Conservation (phyloP, 2,329 filamentous ascomycete genomes). For the Sporothrix globosa region DNA sequence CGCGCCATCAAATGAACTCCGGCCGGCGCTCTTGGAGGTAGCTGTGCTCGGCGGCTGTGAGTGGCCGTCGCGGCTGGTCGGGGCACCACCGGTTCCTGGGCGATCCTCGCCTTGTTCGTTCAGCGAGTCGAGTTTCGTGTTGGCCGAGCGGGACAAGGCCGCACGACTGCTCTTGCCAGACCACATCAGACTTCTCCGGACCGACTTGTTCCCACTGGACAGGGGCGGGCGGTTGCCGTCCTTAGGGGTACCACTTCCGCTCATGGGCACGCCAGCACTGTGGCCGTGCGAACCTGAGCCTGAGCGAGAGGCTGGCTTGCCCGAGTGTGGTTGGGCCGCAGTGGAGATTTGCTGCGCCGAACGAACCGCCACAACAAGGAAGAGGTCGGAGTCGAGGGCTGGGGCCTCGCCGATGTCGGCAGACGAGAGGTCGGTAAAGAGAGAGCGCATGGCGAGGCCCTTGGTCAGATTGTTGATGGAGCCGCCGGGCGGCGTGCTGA, state of each 20-base stretch:
- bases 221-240: constrained; percentile 55
- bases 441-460: constrained; percentile 72
- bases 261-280: constrained; percentile 46
- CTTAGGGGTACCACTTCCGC: constrained; percentile 44
- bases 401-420: constrained; percentile 68
- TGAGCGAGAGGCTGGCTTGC: constrained; percentile 57
- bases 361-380: constrained; percentile 80
- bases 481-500: constrained; percentile 76
- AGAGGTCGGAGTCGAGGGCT: constrained; percentile 72
- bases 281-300: constrained; percentile 50
- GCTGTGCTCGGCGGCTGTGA: constrained; percentile 61
- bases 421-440: constrained; percentile 84
- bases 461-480: constrained; percentile 67
- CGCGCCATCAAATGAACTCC: constrained; percentile 31
- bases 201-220: constrained; percentile 55
- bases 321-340: constrained; percentile 24
- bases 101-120: constrained; percentile 57
- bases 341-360: constrained; percentile 56
- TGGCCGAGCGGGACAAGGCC: constrained; percentile 57
- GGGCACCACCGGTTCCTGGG: constrained; percentile 41
- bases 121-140: constrained; percentile 59
- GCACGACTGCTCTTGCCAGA: constrained; percentile 61
- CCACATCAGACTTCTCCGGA: constrained; percentile 71
- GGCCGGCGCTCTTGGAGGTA: constrained; percentile 49
- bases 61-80: constrained; percentile 51